Evolutionary conservation across 768 basidiomycete genomes (phyloP).

Genomic region (Rhodotorula taiwanensis): DNA sequence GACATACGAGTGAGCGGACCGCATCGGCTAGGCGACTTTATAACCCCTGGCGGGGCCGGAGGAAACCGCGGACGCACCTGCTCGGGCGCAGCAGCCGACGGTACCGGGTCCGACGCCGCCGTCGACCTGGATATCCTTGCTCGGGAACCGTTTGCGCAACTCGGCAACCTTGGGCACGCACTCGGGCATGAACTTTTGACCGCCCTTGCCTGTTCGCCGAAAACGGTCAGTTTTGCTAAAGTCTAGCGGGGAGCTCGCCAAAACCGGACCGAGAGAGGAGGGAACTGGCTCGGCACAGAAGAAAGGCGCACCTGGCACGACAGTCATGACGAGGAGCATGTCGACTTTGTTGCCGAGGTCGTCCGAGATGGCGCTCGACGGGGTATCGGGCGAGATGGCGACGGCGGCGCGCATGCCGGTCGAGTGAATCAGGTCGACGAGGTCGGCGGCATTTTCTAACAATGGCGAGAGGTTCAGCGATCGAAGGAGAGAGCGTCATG

Average conservation of each 20-base stretch:
- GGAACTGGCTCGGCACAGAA: too few species aligned
- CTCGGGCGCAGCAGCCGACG: conserved; percentile 76
- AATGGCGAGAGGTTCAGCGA: not conserved
- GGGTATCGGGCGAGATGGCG: conserved; percentile 93
- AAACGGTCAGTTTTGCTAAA: not conserved
- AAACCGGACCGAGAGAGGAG: conserved; percentile 1
- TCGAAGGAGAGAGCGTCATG: not conserved
- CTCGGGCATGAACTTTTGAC: conserved; percentile 89
- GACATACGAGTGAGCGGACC: too few species aligned
- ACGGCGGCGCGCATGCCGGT: conserved; percentile 88
- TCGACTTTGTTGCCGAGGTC: conserved; percentile 74
- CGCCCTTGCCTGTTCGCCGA: conserved; percentile 77
- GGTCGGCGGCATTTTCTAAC: conserved; percentile 61
- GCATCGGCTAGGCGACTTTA: too few species aligned
- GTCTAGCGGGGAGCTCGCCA: too few species aligned
- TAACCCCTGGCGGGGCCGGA: too few species aligned
- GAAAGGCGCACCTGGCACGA: conserved; percentile 66
- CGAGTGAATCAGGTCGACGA: conserved; percentile 74
- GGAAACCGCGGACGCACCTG: conserved; percentile 54
- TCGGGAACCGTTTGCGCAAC: conserved; percentile 79
- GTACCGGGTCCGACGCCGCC: conserved; percentile 94
- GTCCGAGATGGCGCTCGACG: conserved; percentile 77
- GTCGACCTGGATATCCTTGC: conserved; percentile 96
- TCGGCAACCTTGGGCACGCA: conserved; percentile 90
- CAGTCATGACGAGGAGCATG: conserved; percentile 98